These are phyloP conservation scores for Ogataea ganodermae DNA, from an alignment of 805 yeast genomes.

Conservation along the genomic window DNA sequence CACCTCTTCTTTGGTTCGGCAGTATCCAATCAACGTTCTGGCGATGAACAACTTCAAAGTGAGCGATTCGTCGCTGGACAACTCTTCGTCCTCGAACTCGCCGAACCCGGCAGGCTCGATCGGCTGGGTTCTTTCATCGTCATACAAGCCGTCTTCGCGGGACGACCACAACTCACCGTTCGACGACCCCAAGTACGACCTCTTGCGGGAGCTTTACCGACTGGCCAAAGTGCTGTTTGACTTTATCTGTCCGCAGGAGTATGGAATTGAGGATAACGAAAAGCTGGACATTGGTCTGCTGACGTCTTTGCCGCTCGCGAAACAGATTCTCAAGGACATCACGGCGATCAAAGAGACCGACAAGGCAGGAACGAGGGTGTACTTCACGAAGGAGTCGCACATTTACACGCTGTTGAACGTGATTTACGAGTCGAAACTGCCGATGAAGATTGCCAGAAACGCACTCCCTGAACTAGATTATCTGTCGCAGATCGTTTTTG, in stretches of 20 bases:
- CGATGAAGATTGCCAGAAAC: constrained; percentile 93
- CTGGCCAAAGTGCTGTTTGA: constrained; percentile 93
- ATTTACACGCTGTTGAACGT: constrained; percentile 91
- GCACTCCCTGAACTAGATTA: constrained; percentile 96
- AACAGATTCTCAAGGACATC: constrained; percentile 79
- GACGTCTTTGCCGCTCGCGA: constrained; percentile 91
- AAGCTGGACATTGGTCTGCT: constrained; percentile 93
- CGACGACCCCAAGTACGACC: constrained; percentile 76
- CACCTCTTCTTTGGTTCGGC: constrained; percentile 58
- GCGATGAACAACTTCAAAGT: constrained; percentile 78
- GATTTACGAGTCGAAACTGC: constrained; percentile 86
- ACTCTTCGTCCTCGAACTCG: constrained; percentile 26
- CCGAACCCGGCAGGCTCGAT: constrained; percentile 58
- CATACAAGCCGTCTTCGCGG: constrained; percentile 32
- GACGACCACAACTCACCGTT: constrained; percentile 49
- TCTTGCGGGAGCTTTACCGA: constrained; percentile 84
- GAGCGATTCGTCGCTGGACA: constrained; percentile 40
- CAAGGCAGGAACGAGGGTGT: constrained; percentile 81
- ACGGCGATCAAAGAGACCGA: constrained; percentile 76
- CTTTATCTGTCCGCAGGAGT: constrained; percentile 97
- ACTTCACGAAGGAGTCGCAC: constrained; percentile 96
- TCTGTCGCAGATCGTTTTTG: constrained; percentile 91
- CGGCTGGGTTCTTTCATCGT: constrained; percentile 63
- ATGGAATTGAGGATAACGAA: constrained; percentile 94
- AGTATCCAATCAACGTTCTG: constrained; percentile 71